Percentiles rank a stretch among this genome's conserved stretches.
Evolutionary conservation across 1,284 basidiomycete genomes (phyloP).

Genomic region (Puccinia horiana): DNA sequence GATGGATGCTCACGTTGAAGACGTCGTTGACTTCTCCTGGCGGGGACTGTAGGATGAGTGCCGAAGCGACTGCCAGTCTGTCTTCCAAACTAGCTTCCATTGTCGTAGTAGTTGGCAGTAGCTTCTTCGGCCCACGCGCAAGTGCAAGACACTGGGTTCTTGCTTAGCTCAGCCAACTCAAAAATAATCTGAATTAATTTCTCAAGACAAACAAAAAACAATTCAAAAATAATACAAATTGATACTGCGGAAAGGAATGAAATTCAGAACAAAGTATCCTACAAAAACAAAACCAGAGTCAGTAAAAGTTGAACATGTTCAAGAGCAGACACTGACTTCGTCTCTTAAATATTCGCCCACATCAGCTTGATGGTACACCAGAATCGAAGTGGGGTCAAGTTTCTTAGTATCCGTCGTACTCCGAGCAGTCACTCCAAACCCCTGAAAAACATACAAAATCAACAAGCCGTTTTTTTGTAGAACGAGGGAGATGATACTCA

Average conservation of each 20-base stretch:
- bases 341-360: slow-evolving; percentile 94
- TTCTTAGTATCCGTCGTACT: slow-evolving; percentile 95
- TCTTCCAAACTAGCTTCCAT: slow-evolving; percentile 53
- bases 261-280: no score
- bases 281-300: background rate
- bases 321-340: slow-evolving; percentile 65
- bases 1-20: slow-evolving; percentile 65
- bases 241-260: no score
- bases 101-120: background rate
- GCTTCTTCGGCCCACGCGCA: background rate
- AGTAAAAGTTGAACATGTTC: background rate
- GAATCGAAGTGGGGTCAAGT: slow-evolving; percentile 94
- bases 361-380: slow-evolving; percentile 99
- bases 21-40: slow-evolving; percentile 96
- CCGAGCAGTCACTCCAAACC: slow-evolving; percentile 95
- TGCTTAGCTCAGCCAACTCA: no score
- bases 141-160: no score
- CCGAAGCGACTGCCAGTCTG: slow-evolving; percentile 64
- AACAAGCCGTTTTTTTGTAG: background rate
- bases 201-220: no score
- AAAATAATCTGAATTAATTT: no score
- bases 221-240: no score
- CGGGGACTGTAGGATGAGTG: slow-evolving; percentile 81
- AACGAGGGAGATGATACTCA: slow-evolving; percentile 60
- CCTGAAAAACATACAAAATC: slow-evolving; percentile 62